These are phyloP conservation scores for Neofusicoccum ribis DNA, from an alignment of 2,329 filamentous ascomycete species.

Conservation along the genomic window DNA sequence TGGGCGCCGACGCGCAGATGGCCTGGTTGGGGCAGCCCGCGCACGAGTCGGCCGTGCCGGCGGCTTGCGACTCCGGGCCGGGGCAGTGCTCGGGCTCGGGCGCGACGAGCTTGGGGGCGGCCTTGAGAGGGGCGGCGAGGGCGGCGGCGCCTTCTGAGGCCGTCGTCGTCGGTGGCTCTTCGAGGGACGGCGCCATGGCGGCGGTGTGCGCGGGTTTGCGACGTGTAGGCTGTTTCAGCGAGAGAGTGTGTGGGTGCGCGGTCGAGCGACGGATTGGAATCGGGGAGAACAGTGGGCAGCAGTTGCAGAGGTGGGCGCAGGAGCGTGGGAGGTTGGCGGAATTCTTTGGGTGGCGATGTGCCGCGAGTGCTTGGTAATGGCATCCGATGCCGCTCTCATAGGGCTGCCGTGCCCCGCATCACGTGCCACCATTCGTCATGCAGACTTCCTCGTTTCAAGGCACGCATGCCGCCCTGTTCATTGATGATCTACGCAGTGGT, in stretches of 20 bases:
- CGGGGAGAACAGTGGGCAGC: not conserved
- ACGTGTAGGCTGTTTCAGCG: no score
- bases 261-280: no score
- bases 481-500: conserved; percentile 8
- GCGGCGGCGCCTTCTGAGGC: conserved; percentile 43
- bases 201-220: not conserved
- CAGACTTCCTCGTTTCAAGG: not conserved
- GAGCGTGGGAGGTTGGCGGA: conserved; percentile 6
- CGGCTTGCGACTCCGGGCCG: conserved; percentile 75
- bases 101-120: conserved; percentile 81
- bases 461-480: not conserved
- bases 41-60: conserved; percentile 74
- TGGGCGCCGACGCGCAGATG: conserved; percentile 91
- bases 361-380: conserved; percentile 18
- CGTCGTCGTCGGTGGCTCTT: conserved; percentile 66
- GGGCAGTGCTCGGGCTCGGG: conserved; percentile 97
- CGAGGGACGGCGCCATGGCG: conserved; percentile 76
- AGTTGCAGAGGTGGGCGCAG: conserved; percentile 8
- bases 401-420: conserved; percentile 14
- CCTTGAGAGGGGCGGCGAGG: conserved; percentile 72
- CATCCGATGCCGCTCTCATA: conserved; percentile 20
- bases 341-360: conserved; percentile 16
- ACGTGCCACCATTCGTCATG: not conserved
- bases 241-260: no score
- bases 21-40: conserved; percentile 93